Evolutionary conservation across 352 stramenopile genomes (phyloP).

Genomic region (Phytopythium oedochilum): DNA sequence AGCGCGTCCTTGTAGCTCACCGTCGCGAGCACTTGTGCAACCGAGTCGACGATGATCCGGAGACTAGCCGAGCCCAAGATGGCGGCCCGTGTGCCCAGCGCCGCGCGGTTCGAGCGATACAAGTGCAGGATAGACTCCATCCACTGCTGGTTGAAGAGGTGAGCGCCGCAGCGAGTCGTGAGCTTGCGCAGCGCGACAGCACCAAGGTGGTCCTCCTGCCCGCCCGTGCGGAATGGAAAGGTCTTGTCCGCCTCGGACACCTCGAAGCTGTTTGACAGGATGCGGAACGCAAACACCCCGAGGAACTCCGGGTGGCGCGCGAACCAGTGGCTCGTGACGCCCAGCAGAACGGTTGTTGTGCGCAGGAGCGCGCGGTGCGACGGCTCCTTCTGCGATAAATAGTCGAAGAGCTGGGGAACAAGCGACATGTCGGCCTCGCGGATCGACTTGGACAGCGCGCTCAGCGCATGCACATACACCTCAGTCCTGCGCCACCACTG

Average conservation of each 20-base stretch:
- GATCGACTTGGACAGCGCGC: constrained; percentile 77
- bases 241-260: constrained; percentile 24
- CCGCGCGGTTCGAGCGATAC: constrained; percentile 40
- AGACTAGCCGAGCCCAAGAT: constrained; percentile 39
- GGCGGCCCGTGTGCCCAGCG: constrained; percentile 11
- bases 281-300: constrained; percentile 52
- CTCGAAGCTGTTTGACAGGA: constrained; percentile 68
- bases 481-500: constrained; percentile 75
- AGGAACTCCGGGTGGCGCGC: constrained; percentile 55
- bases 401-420: constrained; percentile 67
- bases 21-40: constrained; percentile 56
- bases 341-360: constrained; percentile 68
- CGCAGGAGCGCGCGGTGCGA: constrained; percentile 51
- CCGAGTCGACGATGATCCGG: constrained; percentile 60
- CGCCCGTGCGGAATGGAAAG: constrained; percentile 40
- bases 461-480: constrained; percentile 82
- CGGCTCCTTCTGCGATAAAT: constrained; percentile 61
- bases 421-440: constrained; percentile 72
- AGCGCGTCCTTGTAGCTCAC: constrained; percentile 66
- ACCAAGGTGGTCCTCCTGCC: constrained; percentile 63
- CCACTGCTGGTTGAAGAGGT: constrained; percentile 67
- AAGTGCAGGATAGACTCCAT: constrained; percentile 65
- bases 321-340: constrained; percentile 71
- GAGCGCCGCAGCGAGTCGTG: constrained; percentile 46
- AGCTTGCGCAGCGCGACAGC: constrained; percentile 67